Conservation (phyloP, 2,329 filamentous ascomycete species). For the Magnaporthiopsis incrustans region DNA sequence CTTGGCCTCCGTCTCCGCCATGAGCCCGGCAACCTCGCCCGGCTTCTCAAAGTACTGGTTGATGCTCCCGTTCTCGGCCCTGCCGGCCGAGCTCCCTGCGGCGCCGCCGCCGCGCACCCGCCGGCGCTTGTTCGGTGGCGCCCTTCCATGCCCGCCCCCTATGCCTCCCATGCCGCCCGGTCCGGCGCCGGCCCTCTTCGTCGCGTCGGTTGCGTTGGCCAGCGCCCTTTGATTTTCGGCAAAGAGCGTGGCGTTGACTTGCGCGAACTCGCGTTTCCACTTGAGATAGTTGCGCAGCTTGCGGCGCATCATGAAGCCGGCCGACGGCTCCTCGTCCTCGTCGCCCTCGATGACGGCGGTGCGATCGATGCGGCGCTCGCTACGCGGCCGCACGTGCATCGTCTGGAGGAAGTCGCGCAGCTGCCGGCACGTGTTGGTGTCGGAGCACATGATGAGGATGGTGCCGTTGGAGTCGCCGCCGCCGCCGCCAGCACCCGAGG, state of each 20-base stretch:
- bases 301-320: slow-evolving; percentile 80
- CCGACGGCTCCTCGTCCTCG: slow-evolving; percentile 59
- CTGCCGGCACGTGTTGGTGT: slow-evolving; percentile 77
- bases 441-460: slow-evolving; percentile 91
- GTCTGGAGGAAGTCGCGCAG: slow-evolving; percentile 85
- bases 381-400: slow-evolving; percentile 66
- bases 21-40: slow-evolving; percentile 69
- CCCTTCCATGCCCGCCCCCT: slow-evolving; percentile 35
- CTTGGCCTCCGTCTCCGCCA: slow-evolving; percentile 76
- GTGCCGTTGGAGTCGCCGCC: slow-evolving; percentile 86
- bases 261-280: slow-evolving; percentile 86
- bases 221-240: slow-evolving; percentile 72
- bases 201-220: slow-evolving; percentile 55
- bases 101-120: slow-evolving; percentile 72
- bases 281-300: slow-evolving; percentile 78
- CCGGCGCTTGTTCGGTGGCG: slow-evolving; percentile 77
- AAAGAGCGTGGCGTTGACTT: slow-evolving; percentile 72
- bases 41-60: slow-evolving; percentile 76
- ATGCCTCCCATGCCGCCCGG: slow-evolving; percentile 30
- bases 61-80: slow-evolving; percentile 66
- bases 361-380: slow-evolving; percentile 34
- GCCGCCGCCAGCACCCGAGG: slow-evolving; percentile 30
- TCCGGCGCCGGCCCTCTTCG: slow-evolving; percentile 29
- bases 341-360: slow-evolving; percentile 36
- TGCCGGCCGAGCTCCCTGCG: slow-evolving; percentile 46